Conservation (phyloP, 352 stramenopile genomes). For the Albugo laibachii region DNA sequence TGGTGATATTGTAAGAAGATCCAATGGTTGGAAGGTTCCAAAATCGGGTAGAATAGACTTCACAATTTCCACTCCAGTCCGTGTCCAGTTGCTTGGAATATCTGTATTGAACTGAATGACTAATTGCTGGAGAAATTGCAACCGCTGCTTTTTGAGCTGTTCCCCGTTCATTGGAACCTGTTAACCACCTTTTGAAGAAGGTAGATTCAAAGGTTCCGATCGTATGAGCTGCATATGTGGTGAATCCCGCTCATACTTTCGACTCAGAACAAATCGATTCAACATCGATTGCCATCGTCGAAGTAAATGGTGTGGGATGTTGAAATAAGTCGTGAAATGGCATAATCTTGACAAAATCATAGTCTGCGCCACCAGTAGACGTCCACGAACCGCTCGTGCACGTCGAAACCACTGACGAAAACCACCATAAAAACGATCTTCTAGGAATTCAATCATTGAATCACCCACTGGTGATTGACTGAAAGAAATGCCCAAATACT, state of each 20-base stretch:
- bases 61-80: not conserved
- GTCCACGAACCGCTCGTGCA: conserved; percentile 3
- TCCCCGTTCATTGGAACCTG: conserved; percentile 1
- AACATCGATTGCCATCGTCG: conserved; percentile 3
- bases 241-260: conserved; percentile 4
- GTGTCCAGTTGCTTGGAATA: conserved; percentile 3
- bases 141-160: conserved; percentile 3
- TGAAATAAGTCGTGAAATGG: conserved; percentile 3
- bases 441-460: conserved; percentile 3
- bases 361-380: conserved; percentile 1
- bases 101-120: not conserved
- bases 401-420: conserved; percentile 6
- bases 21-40: not conserved
- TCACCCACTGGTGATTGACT: conserved; percentile 4
- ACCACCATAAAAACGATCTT: conserved; percentile 7
- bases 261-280: conserved; percentile 7
- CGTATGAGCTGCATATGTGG: conserved; percentile 4
- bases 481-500: conserved; percentile 7
- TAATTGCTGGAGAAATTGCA: conserved; percentile 5
- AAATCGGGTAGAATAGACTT: conserved; percentile 1
- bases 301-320: not conserved
- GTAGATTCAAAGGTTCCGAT: conserved; percentile 3
- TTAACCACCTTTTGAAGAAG: conserved; percentile 2
- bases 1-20: conserved; percentile 5
- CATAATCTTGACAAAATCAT: conserved; percentile 4